phyloP scores from a whole-genome alignment of 345 rosid species.

The Citrus cavaleriei region DNA sequence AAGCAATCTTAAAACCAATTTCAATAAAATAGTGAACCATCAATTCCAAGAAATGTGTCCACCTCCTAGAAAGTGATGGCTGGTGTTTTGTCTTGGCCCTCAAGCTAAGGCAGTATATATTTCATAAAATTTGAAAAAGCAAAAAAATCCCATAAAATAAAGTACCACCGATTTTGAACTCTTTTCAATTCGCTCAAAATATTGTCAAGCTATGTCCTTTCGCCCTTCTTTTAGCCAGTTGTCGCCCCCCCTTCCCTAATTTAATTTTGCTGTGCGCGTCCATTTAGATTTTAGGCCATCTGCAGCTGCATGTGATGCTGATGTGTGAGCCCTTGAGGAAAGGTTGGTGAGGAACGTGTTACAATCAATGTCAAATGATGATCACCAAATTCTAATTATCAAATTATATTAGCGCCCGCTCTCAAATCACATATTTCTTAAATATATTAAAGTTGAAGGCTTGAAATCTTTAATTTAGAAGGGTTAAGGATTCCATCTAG shows the following conservation, averaged over 20 bases:
- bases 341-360: not conserved
- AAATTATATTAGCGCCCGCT: too few species aligned
- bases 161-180: not conserved
- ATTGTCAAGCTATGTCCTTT: not conserved
- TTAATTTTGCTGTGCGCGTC: not conserved
- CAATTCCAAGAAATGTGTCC: not conserved
- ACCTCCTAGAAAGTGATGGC: constrained; percentile 18
- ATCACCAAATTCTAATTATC: too few species aligned
- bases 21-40: not conserved
- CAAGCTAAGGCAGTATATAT: not conserved
- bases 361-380: not conserved
- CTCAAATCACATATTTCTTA: too few species aligned
- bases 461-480: too few species aligned
- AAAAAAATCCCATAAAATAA: not conserved
- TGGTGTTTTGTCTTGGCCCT: constrained; percentile 13
- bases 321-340: not conserved
- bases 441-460: too few species aligned
- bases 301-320: not conserved
- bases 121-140: not conserved
- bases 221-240: not conserved
- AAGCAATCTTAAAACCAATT: not conserved
- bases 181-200: not conserved
- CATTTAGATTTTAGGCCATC: not conserved
- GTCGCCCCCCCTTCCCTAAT: not conserved
- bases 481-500: too few species aligned